A percentile compares a stretch with the other conserved stretches of the same genome.
phyloP scores from a whole-genome alignment of 129 eudicot genomes.

The Pseudognaphalium luteoalbum region DNA sequence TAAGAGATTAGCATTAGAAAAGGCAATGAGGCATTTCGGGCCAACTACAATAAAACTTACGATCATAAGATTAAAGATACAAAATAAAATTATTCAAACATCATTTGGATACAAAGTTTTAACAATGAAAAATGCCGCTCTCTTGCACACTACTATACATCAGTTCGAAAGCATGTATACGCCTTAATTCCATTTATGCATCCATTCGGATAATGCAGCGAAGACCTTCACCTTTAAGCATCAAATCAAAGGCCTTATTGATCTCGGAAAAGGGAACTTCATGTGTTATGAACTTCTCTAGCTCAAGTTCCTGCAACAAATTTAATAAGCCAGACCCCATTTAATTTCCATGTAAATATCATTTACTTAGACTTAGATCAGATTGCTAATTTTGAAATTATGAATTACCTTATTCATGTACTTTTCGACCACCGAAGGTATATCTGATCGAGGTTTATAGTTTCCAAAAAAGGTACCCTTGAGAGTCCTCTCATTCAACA shows the following conservation, averaged over 20 bases:
- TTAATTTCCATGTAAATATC: not conserved
- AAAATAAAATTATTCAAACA: not conserved
- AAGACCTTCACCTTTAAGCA: conserved; percentile 49
- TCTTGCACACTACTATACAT: conserved; percentile 1
- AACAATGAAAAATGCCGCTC: not conserved
- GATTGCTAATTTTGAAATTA: not conserved
- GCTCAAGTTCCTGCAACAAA: conserved; percentile 39
- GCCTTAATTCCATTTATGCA: conserved; percentile 12
- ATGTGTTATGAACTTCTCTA: conserved; percentile 49
- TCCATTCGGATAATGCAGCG: conserved; percentile 50
- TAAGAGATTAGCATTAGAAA: not conserved
- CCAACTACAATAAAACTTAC: not conserved
- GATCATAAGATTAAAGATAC: not conserved
- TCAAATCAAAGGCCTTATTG: conserved; percentile 47
- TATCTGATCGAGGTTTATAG: conserved; percentile 72
- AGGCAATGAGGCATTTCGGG: not conserved
- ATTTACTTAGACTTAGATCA: too few species aligned
- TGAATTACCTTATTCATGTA: conserved; percentile 69
- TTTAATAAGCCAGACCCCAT: not conserved
- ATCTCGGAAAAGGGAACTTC: conserved; percentile 45
- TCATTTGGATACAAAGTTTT: not conserved
- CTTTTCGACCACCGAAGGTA: conserved; percentile 71
- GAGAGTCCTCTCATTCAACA: conserved; percentile 74
- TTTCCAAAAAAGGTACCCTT: conserved; percentile 90
- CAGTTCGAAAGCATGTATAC: not conserved